Evolutionary conservation across 192 early-diverging fungal species (phyloP).

Genomic region (Coemansia sp.): DNA sequence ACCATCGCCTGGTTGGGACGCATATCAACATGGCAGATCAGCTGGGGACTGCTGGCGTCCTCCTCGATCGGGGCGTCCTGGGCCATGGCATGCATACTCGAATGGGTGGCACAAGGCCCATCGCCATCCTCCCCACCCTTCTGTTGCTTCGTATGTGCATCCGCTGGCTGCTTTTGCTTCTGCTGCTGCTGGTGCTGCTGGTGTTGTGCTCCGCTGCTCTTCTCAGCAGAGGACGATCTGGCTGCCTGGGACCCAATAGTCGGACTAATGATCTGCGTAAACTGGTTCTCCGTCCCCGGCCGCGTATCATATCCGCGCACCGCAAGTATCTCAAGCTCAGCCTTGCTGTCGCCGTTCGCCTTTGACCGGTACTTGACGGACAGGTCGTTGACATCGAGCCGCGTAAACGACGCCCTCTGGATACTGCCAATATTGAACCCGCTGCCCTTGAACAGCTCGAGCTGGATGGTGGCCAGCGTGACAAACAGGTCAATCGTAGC

Average conservation of each 20-base stretch:
- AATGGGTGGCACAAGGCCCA: conserved; percentile 3
- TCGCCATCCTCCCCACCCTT: no score
- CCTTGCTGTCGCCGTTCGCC: conserved; percentile 65
- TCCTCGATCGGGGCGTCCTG: conserved; percentile 45
- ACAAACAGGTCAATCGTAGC: conserved; percentile 61
- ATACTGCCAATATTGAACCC: conserved; percentile 56
- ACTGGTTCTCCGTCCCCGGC: conserved; percentile 71
- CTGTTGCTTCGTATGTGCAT: not conserved
- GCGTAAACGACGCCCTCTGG: conserved; percentile 56
- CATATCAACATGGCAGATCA: conserved; percentile 54
- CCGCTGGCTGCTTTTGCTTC: not conserved
- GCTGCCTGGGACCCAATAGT: conserved; percentile 14
- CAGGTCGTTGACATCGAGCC: conserved; percentile 52
- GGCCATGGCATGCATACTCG: conserved; percentile 50
- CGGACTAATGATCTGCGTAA: conserved; percentile 76
- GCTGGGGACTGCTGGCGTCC: conserved; percentile 41
- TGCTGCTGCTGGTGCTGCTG: not conserved
- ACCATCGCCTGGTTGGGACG: conserved; percentile 54
- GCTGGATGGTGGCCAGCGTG: conserved; percentile 67
- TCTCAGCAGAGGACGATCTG: not conserved
- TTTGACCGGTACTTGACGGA: conserved; percentile 60
- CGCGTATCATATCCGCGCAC: conserved; percentile 82
- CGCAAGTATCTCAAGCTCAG: conserved; percentile 68
- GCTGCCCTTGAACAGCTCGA: conserved; percentile 78
- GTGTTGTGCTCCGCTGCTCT: not conserved